Evolutionary conservation across 805 yeast genomes (phyloP), one percentile per base, ranked within the genome.

Genomic region (Vanderwaltozyma tropicalis): DNA sequence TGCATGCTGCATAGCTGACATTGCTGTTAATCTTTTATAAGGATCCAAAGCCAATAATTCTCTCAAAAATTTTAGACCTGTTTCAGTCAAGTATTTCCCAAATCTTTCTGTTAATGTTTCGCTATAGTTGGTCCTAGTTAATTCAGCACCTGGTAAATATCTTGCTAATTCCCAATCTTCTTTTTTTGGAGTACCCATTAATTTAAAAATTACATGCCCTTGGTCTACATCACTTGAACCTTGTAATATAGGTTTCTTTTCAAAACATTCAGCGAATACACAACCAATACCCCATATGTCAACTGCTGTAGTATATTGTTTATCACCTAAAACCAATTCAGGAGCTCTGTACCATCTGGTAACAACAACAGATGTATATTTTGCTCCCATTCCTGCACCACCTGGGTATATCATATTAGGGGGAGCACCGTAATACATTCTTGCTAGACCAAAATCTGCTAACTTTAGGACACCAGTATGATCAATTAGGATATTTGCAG

Each of bases 211-310:
- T 22, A 75, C 67, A 48, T 78, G 79, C 0, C 92, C 84, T 63
- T 92, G 99, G 56, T 89, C 94, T 10, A 80, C 58, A 56, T 92
- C 98, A 1, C 92, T 72, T 31, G 72, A 66, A 0, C 98, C 99
- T 30, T 79, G 87, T 34, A 92, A 58, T 13, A 92, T 80, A 1
- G 98, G 98, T 47, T 72, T 76, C 43, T 76, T 72, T 24, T 75
- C 76, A 61, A 82, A 89, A 53, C 88, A 69, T 61, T 92, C 99
- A 0, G 86, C 98, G 54, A 92, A 79, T 0, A 92, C 89, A 62
- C 98, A 92, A 1, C 97, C 97, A 16, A 85, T 73, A 0, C 97
- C 96, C 99, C 99, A 92, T 63, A 92, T 72, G 61, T 92, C 99
- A 11, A 89, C 89, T 0, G 97, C 94, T 0, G 96, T 83, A 2